Percentiles rank a stretch among this genome's conserved stretches.
Evolutionary conservation across 306 rosid species (phyloP).

Genomic region (Cucurbita maxima): DNA sequence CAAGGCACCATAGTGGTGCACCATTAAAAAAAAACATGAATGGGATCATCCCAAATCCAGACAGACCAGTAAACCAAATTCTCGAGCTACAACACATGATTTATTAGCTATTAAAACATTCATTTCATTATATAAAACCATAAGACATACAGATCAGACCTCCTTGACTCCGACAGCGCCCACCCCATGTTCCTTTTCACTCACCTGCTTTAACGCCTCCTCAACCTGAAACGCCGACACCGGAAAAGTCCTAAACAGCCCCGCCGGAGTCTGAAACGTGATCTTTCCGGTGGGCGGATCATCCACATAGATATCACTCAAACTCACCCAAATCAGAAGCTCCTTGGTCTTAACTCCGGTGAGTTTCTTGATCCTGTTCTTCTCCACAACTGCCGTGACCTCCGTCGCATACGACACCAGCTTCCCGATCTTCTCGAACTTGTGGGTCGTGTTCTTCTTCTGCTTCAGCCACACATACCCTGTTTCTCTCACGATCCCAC

Average conservation of each 20-base stretch:
- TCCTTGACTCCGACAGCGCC: slow-evolving; percentile 11
- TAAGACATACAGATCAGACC: neutral
- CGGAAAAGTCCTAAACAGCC: slow-evolving; percentile 47
- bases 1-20: no score
- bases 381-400: slow-evolving; percentile 52
- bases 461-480: slow-evolving; percentile 95
- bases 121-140: no score
- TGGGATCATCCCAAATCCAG: no score
- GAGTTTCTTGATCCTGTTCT: slow-evolving; percentile 54
- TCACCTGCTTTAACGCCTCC: slow-evolving; percentile 16
- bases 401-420: slow-evolving; percentile 42
- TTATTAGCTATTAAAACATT: no score
- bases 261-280: slow-evolving; percentile 49
- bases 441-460: slow-evolving; percentile 46
- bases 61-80: no score
- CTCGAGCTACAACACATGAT: no score
- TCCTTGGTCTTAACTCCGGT: slow-evolving; percentile 77
- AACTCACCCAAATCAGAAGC: slow-evolving; percentile 61
- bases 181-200: neutral
- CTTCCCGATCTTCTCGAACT: slow-evolving; percentile 63
- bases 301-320: slow-evolving; percentile 51
- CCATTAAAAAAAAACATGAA: no score
- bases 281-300: slow-evolving; percentile 64
- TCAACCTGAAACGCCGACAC: slow-evolving; percentile 45
- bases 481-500: slow-evolving; percentile 43